Evolutionary conservation across 192 early-diverging fungal genomes (phyloP), one percentile per base, ranked within the genome.

Genomic region (Podochytrium sp.): DNA sequence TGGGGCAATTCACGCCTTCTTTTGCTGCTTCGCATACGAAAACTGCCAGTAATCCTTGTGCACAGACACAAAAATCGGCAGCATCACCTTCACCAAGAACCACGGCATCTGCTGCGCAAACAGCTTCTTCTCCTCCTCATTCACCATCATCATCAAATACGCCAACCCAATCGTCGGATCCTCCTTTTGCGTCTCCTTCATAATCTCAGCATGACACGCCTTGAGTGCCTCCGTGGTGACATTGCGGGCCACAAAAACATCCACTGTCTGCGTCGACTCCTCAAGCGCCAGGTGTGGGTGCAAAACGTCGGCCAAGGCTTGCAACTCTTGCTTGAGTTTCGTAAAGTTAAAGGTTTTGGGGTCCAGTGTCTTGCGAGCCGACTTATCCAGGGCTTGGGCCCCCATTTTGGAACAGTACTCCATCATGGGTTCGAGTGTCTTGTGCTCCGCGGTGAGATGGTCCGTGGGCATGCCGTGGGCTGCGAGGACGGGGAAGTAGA

Each of bases 21-120:
- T 47, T 47, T 47, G 10, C 43, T 47, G 20, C 43, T 62, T 62
- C 12, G 60, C 30, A 32, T 65, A 65, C 6, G 63, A 65, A 49
- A 65, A 65, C 63, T 41, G 40, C 63, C 63, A 65, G 63, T 65
- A 65, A 29, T 40, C 37, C 2, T 5, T 12, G 43, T 43, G 41
- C 16, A 20, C 40, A 65, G 33, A n/a, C 10, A 25, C 14, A 16
- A 65, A 41, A 23, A 65, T 47, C 18, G 63, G 63, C 6, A 40
- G 6, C 43, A 65, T 25, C 7, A 65, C 27, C 7, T 25, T 20
- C 23, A 25, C 29, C 41, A 65, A 20, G 29, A 65, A 41, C 7
- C 23, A 40, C 1, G 63, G 63, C 39, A 65, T 47, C 40, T 14
- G 23, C 7, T 25, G n/a, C 16, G n/a, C 30, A 10, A 25, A 40